These are phyloP conservation scores for Hyphopichia pseudoburtonii DNA, from an alignment of 1,139 yeast genomes.

Conservation along the genomic window DNA sequence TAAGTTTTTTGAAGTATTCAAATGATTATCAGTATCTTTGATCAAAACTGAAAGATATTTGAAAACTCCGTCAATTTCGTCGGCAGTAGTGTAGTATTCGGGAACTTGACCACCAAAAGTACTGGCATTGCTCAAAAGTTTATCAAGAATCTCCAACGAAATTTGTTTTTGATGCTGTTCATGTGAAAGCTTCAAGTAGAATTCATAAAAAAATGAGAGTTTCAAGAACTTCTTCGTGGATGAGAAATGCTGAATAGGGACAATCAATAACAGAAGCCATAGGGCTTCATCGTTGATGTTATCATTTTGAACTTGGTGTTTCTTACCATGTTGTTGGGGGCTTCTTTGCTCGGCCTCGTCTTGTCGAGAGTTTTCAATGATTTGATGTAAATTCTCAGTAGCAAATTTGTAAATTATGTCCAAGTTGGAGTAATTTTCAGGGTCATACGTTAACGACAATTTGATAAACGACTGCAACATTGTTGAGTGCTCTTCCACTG, in stretches of 20 bases:
- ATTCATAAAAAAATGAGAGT: conserved; percentile 41
- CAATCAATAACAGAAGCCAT: conserved; percentile 55
- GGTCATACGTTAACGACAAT: conserved; percentile 67
- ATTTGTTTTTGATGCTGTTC: conserved; percentile 36
- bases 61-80: conserved; percentile 47
- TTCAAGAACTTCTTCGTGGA: conserved; percentile 29
- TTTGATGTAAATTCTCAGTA: conserved; percentile 37
- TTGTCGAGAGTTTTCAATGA: conserved; percentile 2
- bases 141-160: conserved; percentile 43
- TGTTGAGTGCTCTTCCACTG: conserved; percentile 63
- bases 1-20: conserved; percentile 36
- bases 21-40: conserved; percentile 26
- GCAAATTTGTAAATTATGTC: conserved; percentile 64
- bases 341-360: background rate
- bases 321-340: conserved; percentile 20
- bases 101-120: conserved; percentile 13
- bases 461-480: conserved; percentile 65
- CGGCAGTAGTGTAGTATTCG: conserved; percentile 21
- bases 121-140: conserved; percentile 21
- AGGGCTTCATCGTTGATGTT: conserved; percentile 40
- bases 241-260: conserved; percentile 52
- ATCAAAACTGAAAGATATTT: conserved; percentile 41
- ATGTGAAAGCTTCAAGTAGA: conserved; percentile 38
- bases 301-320: too few relatives aligned
- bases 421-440: conserved; percentile 58